Base-by-base conservation (phyloP, 495 filamentous ascomycete genomes). In the Collariella sp. region DNA sequence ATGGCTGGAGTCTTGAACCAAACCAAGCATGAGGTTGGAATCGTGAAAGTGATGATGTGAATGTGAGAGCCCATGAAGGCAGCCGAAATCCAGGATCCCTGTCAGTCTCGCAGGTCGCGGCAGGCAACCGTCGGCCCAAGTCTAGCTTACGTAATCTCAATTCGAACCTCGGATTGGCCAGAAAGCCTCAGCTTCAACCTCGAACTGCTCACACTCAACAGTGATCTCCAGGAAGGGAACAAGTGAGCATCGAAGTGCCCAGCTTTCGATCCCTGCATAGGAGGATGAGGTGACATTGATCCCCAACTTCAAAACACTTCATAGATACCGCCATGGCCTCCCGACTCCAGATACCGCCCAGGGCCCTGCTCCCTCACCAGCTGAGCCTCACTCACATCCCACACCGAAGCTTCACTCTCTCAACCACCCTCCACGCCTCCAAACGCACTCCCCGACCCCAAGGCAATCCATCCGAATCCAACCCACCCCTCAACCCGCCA, bases 321-420 rank as follows among this genome's bases (percentile, higher is more conserved):
- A 16, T 5, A 19, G 9, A 41, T 13, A 50, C 24, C 51, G 48
- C 39, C 39, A 60, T 61, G 59, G 55, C 59, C 16, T 41, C 46
- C 19, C 50, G 59, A 12, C 20, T 51, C 10, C 22, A 49, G 24
- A 35, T 57, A 18, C 41, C 39, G 10, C 20, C 18, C 2, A 42
- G 54, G 54, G 35, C 20, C 18, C 43, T 38, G 41, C 48, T 23
- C 20, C 23, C 43, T 24, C 29, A 18, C 22, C 45, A 29, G 19
- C 45, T 3, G 7, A 45, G 26, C 31, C 41, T n/a, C 19, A 15
- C 56, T 2, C 47, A 26, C 31, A 36, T 1, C 19, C 22, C 5
- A 19, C 26, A 13, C 35, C 50, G 54, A 5, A 18, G 11, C 24
- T 52, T 62, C 35, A 56, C 48, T 22, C 31, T 54, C 40, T 54